Base-by-base conservation (phyloP, 352 stramenopile species). In the Phytophthora sp. region DNA sequence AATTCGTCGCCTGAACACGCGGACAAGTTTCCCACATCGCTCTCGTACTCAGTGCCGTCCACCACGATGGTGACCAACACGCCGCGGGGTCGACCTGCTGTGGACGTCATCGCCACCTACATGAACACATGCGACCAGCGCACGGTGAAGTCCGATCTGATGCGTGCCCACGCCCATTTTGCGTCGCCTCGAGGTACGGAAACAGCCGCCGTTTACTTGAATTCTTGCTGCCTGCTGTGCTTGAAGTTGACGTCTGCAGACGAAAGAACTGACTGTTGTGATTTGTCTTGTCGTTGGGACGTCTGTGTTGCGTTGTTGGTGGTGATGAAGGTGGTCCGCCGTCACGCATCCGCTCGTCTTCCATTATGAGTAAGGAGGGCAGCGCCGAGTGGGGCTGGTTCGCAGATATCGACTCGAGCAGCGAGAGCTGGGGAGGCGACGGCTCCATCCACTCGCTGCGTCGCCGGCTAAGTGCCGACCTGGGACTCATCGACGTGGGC, bases 311-410 rank as follows among this genome's bases (percentile, higher is more conserved):
- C 16, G 47, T 65, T 63, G 33, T 69, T 74, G 41, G 16, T 61
- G 26, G 21, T 53, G 49, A 16, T 45, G 36, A 58, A 85, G 76
- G 66, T 58, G 77, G 67, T 20, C 50, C 70, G 31, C 56, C 75
- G n/a, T 77, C 73, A 42, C 79, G 77, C 38, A 80, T 89, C 56
- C 77, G 82, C 0, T 86, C 86, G 63, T 88, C 80, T 27, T 90
- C 84, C 44, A 77, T 86, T 51, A 74, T 88, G 75, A 84, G 77
- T 54, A 92, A 90, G 50, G 86, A 95, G 35, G 82, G 76, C 61
- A 94, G 86, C 53, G 86, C 84, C 21, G 88, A 95, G 44, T 95
- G 88, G 88, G 88, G 88, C 18, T 95, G 88, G 88, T 95, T 95
- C 42, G 85, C 86, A 12, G 88, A 95, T 62, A 95, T 95, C 45